A percentile compares a stretch with the other conserved stretches of the same genome.
phyloP scores from a whole-genome alignment of 73 alveolate species.

The Paramecium tetraurelia region DNA sequence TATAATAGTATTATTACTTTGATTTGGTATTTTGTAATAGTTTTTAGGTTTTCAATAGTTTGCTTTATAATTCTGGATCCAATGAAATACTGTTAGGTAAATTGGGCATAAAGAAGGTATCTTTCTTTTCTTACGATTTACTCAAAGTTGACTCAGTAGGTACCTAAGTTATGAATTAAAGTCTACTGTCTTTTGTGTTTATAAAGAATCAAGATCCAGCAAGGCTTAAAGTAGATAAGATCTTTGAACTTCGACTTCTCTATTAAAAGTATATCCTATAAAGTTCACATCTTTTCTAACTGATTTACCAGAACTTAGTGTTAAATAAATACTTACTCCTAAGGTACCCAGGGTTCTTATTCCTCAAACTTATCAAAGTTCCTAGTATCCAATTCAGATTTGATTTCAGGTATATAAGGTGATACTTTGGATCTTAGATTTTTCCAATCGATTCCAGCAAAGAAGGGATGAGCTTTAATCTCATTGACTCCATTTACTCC shows the following conservation, averaged over 20 bases:
- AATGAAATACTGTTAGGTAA: neutral
- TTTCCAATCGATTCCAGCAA: slow-evolving; percentile 87
- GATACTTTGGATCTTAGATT: slow-evolving; percentile 77
- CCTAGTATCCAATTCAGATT: slow-evolving; percentile 74
- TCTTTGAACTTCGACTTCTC: slow-evolving; percentile 61
- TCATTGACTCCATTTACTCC: slow-evolving; percentile 89
- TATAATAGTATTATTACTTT: neutral
- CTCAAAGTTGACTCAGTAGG: neutral
- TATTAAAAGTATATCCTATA: slow-evolving; percentile 67
- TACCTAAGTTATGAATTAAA: neutral
- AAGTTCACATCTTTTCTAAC: slow-evolving; percentile 63
- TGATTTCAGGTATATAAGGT: slow-evolving; percentile 81
- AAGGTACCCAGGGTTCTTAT: slow-evolving; percentile 87
- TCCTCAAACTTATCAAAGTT: slow-evolving; percentile 92
- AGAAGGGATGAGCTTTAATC: slow-evolving; percentile 93
- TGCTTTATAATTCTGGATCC: slow-evolving; percentile 29
- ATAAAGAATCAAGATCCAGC: slow-evolving; percentile 33
- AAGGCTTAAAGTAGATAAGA: slow-evolving; percentile 49
- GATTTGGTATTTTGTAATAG: neutral
- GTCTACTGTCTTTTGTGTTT: slow-evolving; percentile 41
- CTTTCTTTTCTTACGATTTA: neutral
- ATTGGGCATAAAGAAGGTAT: neutral
- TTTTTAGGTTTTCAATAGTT: neutral
- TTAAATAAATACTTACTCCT: slow-evolving; percentile 39
- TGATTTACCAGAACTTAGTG: slow-evolving; percentile 27